A percentile compares a stretch with the other conserved stretches of the same genome.
phyloP scores from a whole-genome alignment of 495 filamentous ascomycete species.

The Podospora conica region DNA sequence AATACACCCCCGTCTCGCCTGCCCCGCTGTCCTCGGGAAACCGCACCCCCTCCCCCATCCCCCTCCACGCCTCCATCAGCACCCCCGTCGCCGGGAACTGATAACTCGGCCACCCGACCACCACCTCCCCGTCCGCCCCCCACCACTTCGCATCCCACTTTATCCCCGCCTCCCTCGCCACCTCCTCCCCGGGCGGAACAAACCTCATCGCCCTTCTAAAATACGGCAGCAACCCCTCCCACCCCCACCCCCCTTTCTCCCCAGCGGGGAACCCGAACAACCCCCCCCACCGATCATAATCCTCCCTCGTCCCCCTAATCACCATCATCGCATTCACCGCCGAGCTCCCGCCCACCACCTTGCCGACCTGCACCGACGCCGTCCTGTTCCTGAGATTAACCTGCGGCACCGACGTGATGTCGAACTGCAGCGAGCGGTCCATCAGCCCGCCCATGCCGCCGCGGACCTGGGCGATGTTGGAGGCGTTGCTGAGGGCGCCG shows the following conservation, averaged over 20 bases:
- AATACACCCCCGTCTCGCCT: constrained; percentile 37
- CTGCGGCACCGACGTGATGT: constrained; percentile 40
- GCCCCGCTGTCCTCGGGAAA: constrained; percentile 38
- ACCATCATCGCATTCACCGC: constrained; percentile 51
- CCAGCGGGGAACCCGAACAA: constrained; percentile 25
- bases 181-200: constrained; percentile 29
- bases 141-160: constrained; percentile 37
- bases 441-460: constrained; percentile 27
- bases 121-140: constrained; percentile 37
- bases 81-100: constrained; percentile 35
- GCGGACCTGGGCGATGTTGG: constrained; percentile 20
- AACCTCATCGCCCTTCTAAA: constrained; percentile 41
- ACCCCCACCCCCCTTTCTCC: constrained; percentile 35
- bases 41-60: constrained; percentile 35
- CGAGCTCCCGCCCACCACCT: constrained; percentile 51
- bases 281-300: constrained; percentile 43
- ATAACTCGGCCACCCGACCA: constrained; percentile 38
- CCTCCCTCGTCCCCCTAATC: constrained; percentile 38
- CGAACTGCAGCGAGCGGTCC: constrained; percentile 23
- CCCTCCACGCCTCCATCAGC: constrained; percentile 33
- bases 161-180: constrained; percentile 33
- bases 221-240: constrained; percentile 42
- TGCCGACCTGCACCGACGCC: constrained; percentile 41
- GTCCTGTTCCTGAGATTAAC: constrained; percentile 29
- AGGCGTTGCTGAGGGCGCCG: constrained; percentile 19